Base-by-base conservation (phyloP, 176 grass and related monocot species). In the Oryza meridionalis region DNA sequence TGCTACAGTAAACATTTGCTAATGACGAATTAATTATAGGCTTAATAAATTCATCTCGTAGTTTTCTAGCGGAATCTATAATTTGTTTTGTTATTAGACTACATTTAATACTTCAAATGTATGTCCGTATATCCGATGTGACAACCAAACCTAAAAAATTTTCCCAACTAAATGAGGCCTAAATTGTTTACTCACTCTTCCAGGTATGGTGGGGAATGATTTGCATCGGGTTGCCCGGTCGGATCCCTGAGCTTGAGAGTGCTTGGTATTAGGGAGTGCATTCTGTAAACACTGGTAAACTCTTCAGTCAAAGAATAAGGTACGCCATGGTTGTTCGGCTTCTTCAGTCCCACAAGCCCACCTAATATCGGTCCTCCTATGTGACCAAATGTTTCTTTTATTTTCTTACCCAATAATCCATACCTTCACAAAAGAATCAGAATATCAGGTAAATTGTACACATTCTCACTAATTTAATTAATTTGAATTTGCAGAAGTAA, bases 271-370 rank as follows among this genome's bases (percentile, higher is more conserved):
- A 92, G 75, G 8, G 90, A 37, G 25, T 92, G 90, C 90, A 92
- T 86, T 76, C 90, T 88, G 59, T 92, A 92, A 76, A 92, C 90
- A 66, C 86, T 89, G 15, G 87, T 84, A 81, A 92, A 92, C 80
- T 92, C 87, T 80, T 92, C 90, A 14, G 90, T 92, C 84, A 92
- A 84, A 38, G 84, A 92, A 38, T 92, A 92, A 59, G 87, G 87
- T 59, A 92, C 87, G 43, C 90, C 90, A 80, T 92, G 90, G 42
- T 44, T 44, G 42, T 44, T 44, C 42, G 42, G 42, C 42, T 44
- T 44, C 42, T 44, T 44, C 42, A 89, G 35, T 77, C 90, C 90
- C 25, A 89, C 87, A 31, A 89, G 86, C 55, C 90, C 90, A 68
- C 87, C 43, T 40, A 92, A 77, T 43, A 6, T 9, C 3, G 80